Evolutionary conservation across 2,329 filamentous ascomycete genomes (phyloP).

Genomic region (Monilinia fructigena): DNA sequence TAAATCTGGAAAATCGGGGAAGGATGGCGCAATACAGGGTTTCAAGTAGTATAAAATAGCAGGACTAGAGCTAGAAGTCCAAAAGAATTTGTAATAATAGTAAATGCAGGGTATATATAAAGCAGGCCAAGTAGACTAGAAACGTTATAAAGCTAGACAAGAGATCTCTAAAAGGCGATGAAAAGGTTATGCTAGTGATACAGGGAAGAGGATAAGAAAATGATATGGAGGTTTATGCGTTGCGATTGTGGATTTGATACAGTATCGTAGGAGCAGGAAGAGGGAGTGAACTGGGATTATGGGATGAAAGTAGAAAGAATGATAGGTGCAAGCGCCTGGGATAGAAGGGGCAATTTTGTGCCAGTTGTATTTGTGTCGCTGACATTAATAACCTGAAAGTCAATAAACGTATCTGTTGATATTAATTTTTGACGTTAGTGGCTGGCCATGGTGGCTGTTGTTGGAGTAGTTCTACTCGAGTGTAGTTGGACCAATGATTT

Average conservation of each 20-base stretch:
- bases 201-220: slow-evolving; percentile 1
- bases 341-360: not conserved
- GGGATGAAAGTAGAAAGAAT: not conserved
- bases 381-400: not conserved
- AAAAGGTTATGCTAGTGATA: not conserved
- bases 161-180: not conserved
- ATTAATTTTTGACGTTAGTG: not conserved
- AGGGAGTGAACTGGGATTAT: not conserved
- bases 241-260: not conserved
- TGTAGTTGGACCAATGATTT: too few relatives aligned
- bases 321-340: not conserved
- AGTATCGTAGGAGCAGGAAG: not conserved
- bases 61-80: not conserved
- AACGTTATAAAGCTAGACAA: not conserved
- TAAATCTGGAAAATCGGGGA: slow-evolving; percentile 18
- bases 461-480: too few relatives aligned
- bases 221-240: slow-evolving; percentile 8
- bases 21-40: not conserved
- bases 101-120: not conserved
- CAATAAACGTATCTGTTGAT: not conserved
- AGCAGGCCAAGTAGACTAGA: not conserved
- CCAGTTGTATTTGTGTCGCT: not conserved
- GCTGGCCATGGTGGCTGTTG: not conserved
- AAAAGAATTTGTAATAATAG: not conserved
- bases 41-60: not conserved